These are phyloP conservation scores for Lablab purpureus DNA, from an alignment of 306 rosid species.

Conservation along the genomic window DNA sequence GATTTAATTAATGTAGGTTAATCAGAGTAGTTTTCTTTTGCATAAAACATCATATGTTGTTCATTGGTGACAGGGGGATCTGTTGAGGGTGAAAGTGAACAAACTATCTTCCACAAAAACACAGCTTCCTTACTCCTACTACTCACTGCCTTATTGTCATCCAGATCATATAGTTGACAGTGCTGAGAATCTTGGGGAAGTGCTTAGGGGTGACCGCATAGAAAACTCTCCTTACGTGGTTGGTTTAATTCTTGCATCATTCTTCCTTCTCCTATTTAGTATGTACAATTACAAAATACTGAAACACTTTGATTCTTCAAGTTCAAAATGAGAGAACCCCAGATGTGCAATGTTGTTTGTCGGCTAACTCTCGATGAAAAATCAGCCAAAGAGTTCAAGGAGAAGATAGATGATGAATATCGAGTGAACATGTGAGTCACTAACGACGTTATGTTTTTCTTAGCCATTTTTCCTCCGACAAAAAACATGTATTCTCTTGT, in stretches of 20 bases:
- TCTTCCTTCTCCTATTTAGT: constrained; percentile 20
- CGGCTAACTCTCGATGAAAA: constrained; percentile 65
- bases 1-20: constrained; percentile 14
- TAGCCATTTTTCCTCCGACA: background rate
- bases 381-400: constrained; percentile 75
- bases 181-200: constrained; percentile 97
- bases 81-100: constrained; percentile 84
- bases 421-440: constrained; percentile 83
- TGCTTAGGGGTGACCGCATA: constrained; percentile 91
- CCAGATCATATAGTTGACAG: constrained; percentile 79
- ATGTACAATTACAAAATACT: constrained; percentile 31
- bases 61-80: constrained; percentile 70
- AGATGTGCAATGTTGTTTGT: constrained; percentile 78
- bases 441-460: constrained; percentile 18
- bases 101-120: constrained; percentile 87
- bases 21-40: background rate
- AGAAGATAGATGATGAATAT: constrained; percentile 87
- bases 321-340: constrained; percentile 95
- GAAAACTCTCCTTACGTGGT: constrained; percentile 93
- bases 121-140: constrained; percentile 86
- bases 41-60: constrained; percentile 14
- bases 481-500: background rate
- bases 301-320: constrained; percentile 47
- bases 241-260: constrained; percentile 13
- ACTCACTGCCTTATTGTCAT: constrained; percentile 79